Percentiles rank a stretch among this genome's conserved stretches.
These are phyloP conservation scores for Graphiopsis chlorocephala DNA, from an alignment of 2,329 filamentous ascomycete genomes.

Conservation along the genomic window DNA sequence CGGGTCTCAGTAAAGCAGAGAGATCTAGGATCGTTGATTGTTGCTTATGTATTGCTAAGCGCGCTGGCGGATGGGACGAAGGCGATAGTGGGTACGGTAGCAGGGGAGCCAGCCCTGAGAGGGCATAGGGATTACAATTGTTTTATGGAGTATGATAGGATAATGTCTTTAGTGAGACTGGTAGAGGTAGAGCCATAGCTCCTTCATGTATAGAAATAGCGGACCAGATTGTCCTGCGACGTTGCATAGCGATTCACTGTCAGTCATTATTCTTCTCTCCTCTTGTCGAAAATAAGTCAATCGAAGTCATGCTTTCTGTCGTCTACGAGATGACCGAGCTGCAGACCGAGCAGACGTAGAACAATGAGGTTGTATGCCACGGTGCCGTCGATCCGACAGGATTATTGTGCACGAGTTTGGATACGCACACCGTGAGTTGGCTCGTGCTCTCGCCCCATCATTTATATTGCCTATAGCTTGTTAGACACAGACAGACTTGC, in stretches of 20 bases:
- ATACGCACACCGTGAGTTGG: neutral
- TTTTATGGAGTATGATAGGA: constrained; percentile 5
- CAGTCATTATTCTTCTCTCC: too few relatives aligned
- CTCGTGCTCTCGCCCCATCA: neutral
- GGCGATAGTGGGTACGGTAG: constrained; percentile 34
- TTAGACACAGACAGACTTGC: neutral
- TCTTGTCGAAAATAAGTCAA: neutral
- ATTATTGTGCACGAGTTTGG: neutral
- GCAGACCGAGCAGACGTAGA: too few relatives aligned
- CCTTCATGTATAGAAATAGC: constrained; percentile 13
- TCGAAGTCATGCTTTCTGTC: too few relatives aligned
- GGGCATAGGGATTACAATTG: neutral
- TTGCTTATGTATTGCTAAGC: constrained; percentile 44
- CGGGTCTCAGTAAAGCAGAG: constrained; percentile 39
- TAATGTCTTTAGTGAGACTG: constrained; percentile 5
- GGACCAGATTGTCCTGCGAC: neutral
- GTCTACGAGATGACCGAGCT: too few relatives aligned
- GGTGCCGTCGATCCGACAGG: neutral
- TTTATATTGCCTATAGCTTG: neutral
- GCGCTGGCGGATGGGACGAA: constrained; percentile 39
- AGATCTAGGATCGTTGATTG: constrained; percentile 39
- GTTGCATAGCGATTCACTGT: neutral
- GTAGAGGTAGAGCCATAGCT: constrained; percentile 15
- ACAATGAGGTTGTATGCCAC: neutral
- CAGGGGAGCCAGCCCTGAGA: constrained; percentile 11